Conservation (phyloP, 768 basidiomycete species). For the Boletales sp. region DNA sequence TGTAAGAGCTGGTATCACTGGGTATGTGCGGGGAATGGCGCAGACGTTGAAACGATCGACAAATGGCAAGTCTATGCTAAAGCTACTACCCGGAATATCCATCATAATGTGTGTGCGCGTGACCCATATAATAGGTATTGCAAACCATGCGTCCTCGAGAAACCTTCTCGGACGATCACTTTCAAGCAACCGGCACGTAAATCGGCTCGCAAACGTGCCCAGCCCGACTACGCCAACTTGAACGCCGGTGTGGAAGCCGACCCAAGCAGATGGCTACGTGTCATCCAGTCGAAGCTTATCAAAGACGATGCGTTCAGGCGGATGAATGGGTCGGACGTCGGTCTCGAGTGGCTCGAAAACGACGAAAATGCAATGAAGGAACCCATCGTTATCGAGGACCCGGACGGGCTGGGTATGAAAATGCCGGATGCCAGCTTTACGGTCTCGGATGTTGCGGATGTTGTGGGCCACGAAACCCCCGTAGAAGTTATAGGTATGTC, state of each 20-base stretch:
- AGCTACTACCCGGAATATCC: constrained; percentile 10
- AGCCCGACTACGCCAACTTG: constrained; percentile 77
- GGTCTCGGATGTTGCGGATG: constrained; percentile 75
- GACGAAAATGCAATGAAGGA: constrained; percentile 75
- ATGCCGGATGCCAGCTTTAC: constrained; percentile 74
- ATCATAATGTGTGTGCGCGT: constrained; percentile 12
- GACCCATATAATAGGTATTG: constrained; percentile 58
- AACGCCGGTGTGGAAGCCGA: constrained; percentile 64
- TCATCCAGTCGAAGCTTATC: constrained; percentile 66
- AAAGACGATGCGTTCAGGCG: constrained; percentile 60
- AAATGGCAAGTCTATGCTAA: constrained; percentile 57
- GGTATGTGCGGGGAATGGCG: constrained; percentile 68
- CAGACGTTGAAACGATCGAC: constrained; percentile 64
- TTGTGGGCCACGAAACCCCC: constrained; percentile 72
- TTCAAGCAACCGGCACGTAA: constrained; percentile 78
- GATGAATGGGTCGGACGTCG: constrained; percentile 65
- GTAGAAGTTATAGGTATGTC: constrained; percentile 88
- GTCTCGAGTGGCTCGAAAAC: constrained; percentile 67
- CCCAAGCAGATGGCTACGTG: constrained; percentile 57
- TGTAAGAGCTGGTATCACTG: constrained; percentile 86
- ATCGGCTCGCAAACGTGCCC: constrained; percentile 69
- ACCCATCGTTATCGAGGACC: constrained; percentile 74
- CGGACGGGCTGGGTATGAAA: constrained; percentile 85
- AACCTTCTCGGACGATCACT: constrained; percentile 63
- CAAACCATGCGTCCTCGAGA: constrained; percentile 53